Evolutionary conservation across 768 basidiomycete genomes (phyloP).

Genomic region (Leucosporidium creatinivorum): DNA sequence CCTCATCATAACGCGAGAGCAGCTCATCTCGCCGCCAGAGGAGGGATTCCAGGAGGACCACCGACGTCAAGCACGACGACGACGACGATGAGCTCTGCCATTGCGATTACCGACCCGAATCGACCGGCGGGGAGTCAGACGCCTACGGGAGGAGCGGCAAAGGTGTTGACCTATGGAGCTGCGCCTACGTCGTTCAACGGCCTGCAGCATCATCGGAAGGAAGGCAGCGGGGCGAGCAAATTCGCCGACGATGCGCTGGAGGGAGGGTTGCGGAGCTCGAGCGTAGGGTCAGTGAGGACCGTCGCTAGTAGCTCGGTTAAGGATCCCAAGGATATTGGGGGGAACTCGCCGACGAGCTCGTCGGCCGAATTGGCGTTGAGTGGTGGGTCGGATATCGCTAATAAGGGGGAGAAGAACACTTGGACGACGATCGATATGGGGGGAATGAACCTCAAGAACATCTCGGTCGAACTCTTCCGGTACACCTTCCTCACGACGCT

Average conservation of each 20-base stretch:
- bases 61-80: too few species aligned
- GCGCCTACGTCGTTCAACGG: constrained; percentile 12
- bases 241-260: constrained; percentile 12
- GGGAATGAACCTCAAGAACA: constrained; percentile 83
- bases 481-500: constrained; percentile 91
- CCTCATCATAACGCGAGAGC: constrained; percentile 91
- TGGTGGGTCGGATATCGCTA: neutral
- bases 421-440: constrained; percentile 96
- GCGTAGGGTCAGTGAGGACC: neutral
- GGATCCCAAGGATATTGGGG: constrained; percentile 7
- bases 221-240: constrained; percentile 6
- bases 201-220: constrained; percentile 9
- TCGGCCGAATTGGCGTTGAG: neutral
- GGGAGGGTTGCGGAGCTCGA: neutral
- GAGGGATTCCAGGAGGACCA: too few species aligned
- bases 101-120: constrained; percentile 79
- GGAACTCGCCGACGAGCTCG: constrained; percentile 4
- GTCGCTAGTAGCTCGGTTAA: neutral
- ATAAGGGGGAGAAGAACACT: constrained; percentile 15
- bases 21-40: constrained; percentile 87
- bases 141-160: constrained; percentile 1
- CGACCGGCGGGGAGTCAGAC: constrained; percentile 11
- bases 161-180: constrained; percentile 3
- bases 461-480: constrained; percentile 68
- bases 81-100: constrained; percentile 62